Percentiles rank a stretch among this genome's conserved stretches.
phyloP scores from a whole-genome alignment of 345 rosid genomes.

The Corchorus capsularis region DNA sequence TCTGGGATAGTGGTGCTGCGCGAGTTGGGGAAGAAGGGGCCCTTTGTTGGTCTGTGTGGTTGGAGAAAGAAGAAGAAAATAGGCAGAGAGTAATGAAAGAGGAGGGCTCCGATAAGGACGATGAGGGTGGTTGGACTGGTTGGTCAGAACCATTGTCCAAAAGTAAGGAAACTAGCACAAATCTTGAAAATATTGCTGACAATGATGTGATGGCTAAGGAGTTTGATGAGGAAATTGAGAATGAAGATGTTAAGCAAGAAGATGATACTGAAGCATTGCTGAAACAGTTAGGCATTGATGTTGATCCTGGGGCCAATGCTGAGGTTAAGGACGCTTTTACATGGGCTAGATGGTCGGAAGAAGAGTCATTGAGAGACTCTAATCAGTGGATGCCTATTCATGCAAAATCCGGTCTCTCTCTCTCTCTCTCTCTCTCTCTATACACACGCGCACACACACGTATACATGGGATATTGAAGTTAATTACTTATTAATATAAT shows the following conservation, averaged over 20 bases:
- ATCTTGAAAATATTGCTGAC: conserved; percentile 37
- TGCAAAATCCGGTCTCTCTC: conserved; percentile 49
- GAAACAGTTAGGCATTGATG: conserved; percentile 78
- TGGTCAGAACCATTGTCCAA: conserved; percentile 79
- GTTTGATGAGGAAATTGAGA: conserved; percentile 47
- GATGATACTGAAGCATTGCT: conserved; percentile 85
- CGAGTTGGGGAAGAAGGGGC: conserved; percentile 98
- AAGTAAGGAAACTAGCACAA: conserved; percentile 35
- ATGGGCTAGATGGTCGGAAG: conserved; percentile 89
- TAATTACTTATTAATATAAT: no score
- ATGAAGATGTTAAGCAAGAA: conserved; percentile 57
- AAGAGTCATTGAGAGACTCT: conserved; percentile 74
- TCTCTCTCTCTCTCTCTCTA: conserved; percentile 35
- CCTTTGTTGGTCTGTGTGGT: conserved; percentile 85
- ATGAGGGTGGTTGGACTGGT: conserved; percentile 96
- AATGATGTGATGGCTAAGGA: conserved; percentile 37
- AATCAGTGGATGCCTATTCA: conserved; percentile 90
- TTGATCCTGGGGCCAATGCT: conserved; percentile 53
- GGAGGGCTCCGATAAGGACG: conserved; percentile 54
- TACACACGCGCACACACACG: not conserved
- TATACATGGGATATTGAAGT: not conserved
- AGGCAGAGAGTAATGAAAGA: conserved; percentile 71
- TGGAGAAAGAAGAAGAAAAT: conserved; percentile 92
- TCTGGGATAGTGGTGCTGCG: conserved; percentile 82
- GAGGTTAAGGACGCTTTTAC: conserved; percentile 78